Percentiles rank a stretch among this genome's conserved stretches.
phyloP scores from a whole-genome alignment of 2,329 filamentous ascomycete species.

The Sclerotinia nivalis region DNA sequence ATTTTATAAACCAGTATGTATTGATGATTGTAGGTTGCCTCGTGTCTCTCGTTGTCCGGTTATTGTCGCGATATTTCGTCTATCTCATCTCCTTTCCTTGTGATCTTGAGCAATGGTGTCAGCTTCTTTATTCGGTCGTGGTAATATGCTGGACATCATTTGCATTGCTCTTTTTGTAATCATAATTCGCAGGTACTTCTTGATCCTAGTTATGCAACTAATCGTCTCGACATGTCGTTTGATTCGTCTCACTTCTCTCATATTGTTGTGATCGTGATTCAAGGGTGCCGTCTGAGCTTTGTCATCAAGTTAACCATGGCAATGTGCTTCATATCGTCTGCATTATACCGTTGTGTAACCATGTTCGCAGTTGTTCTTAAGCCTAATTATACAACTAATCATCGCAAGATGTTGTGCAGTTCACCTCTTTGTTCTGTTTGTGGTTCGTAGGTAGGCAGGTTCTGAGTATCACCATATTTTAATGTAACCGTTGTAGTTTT shows the following conservation, averaged over 20 bases:
- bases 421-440: neutral
- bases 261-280: neutral
- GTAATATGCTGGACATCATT: neutral
- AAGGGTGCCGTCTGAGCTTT: too few relatives aligned
- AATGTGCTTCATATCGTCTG: neutral
- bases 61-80: neutral
- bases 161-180: neutral
- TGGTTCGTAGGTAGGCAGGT: neutral
- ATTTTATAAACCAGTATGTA: neutral
- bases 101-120: neutral
- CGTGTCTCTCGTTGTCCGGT: neutral
- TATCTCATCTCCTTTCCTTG: neutral
- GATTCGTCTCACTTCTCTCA: neutral
- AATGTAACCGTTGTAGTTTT: neutral
- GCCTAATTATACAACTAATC: neutral
- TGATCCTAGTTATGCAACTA: too few relatives aligned
- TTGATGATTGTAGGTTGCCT: neutral
- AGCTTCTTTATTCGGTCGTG: neutral
- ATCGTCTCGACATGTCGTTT: too few relatives aligned
- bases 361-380: neutral
- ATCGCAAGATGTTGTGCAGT: neutral
- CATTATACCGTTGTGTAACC: neutral
- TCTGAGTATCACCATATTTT: neutral
- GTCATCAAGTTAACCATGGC: neutral
- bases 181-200: neutral